A percentile compares a stretch with the other conserved stretches of the same genome.
Evolutionary conservation across 2,329 filamentous ascomycete species (phyloP).

Genomic region (Colletotrichum orchidophilum): DNA sequence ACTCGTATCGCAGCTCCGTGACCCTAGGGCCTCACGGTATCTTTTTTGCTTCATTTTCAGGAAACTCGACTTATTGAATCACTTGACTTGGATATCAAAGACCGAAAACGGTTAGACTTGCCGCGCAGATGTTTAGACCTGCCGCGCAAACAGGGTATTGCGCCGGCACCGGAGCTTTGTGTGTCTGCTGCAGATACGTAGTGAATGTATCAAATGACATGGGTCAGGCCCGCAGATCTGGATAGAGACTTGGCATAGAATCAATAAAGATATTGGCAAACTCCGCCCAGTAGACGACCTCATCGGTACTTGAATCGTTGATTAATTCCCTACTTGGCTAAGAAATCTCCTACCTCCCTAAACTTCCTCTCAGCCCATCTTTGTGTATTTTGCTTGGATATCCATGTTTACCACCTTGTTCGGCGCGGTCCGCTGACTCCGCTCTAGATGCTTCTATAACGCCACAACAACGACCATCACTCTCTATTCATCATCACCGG

Average conservation of each 20-base stretch:
- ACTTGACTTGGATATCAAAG: not conserved
- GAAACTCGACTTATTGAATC: too few species aligned
- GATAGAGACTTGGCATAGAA: not conserved
- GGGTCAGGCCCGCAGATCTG: not conserved
- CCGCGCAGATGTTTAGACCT: not conserved
- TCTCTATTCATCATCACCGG: constrained; percentile 31
- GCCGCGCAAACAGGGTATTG: too few species aligned
- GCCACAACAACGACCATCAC: not conserved
- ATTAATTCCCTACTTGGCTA: too few species aligned
- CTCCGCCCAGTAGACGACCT: too few species aligned
- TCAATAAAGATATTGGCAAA: accelerated
- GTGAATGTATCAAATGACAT: not conserved
- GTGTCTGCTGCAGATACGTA: not conserved
- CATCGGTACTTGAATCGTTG: too few species aligned
- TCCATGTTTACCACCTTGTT: not conserved
- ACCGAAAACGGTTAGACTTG: not conserved
- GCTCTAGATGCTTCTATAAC: not conserved
- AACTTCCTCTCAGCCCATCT: not conserved
- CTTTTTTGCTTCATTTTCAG: not conserved
- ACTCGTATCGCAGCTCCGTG: not conserved
- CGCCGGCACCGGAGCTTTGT: not conserved
- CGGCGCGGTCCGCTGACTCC: too few species aligned
- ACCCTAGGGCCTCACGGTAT: not conserved
- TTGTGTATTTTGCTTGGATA: not conserved
- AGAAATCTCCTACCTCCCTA: not conserved